A percentile compares a stretch with the other conserved stretches of the same genome.
Conservation (phyloP, 1,139 yeast species). For the Diutina ranongensis region DNA sequence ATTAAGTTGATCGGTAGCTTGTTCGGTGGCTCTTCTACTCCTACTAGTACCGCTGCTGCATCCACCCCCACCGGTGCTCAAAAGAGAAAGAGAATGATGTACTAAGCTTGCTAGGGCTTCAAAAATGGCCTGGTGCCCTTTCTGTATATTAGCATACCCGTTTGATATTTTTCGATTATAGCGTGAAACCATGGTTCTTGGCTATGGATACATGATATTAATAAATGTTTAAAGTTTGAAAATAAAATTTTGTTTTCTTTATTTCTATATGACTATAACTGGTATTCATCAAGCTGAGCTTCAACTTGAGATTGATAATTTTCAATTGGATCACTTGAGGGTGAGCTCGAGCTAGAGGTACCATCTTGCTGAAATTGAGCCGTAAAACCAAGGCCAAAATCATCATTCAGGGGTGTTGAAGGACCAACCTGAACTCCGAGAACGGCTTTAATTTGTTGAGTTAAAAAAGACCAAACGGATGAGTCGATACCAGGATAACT, state of each 20-base stretch:
- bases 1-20: slow-evolving; percentile 18
- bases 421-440: background rate
- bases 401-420: too few species aligned
- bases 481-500: background rate
- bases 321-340: too few species aligned
- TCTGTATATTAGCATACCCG: slow-evolving; percentile 6
- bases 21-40: slow-evolving; percentile 6
- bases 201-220: background rate
- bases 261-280: background rate
- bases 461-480: background rate
- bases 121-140: slow-evolving; percentile 1
- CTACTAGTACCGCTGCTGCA: slow-evolving; percentile 11
- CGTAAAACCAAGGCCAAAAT: too few species aligned
- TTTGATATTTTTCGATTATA: background rate
- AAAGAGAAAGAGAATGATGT: slow-evolving; percentile 4
- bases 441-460: background rate
- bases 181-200: background rate
- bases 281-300: background rate
- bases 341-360: background rate
- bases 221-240: background rate
- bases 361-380: background rate
- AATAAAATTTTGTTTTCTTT: too few species aligned
- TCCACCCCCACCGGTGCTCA: slow-evolving; percentile 12
- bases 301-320: background rate
- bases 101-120: background rate